Base-by-base conservation (phyloP, 352 stramenopile genomes). In the Phytopythium aichiense region DNA sequence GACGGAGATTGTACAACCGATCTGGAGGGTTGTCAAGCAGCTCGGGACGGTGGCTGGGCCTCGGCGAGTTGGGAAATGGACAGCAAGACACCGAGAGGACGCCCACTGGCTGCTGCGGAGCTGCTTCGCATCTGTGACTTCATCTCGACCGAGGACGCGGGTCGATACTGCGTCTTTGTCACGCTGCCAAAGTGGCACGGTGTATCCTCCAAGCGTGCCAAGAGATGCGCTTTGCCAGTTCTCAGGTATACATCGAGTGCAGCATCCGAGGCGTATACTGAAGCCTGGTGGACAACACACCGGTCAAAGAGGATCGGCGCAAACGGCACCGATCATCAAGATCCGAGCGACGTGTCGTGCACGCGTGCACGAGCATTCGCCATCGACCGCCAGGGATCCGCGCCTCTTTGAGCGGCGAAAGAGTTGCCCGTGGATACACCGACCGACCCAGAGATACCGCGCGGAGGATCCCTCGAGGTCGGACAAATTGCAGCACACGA, bases 131-230 rank as follows among this genome's bases (percentile, higher is more conserved):
- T n/a, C n/a, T n/a, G n/a, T n/a, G n/a, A n/a, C 7, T 38, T 15
- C 42, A 15, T 54, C 28, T 20, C n/a, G 45, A 0, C 0, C 23
- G 15, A 15, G 35, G 35, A 16, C 35, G 12, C 1, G 35, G 35
- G 35, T 16, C 16, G 48, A 54, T 25, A 54, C 48, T 54, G 48
- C 48, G 48, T 15, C 28, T 35, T 54, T 54, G 48, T 53, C 23
- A 37, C 25, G 28, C 0, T 11, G 16, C 7, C 23, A 54, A 25
- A 54, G 28, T 52, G 46, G 46, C 23, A 52, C 23, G 22, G 46
- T 15, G 46, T 33, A 52, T 52, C 46, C 46, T 4, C 42, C 22
- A 12, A 31, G 45, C 45, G 45, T 51, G 45, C 20, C 45, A 51
- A 51, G 45, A 28, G 45, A 51, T 31, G 45, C 7, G 45, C 3